Evolutionary conservation across 148 eudicot species (phyloP).

Genomic region (Rhododendron vialii): DNA sequence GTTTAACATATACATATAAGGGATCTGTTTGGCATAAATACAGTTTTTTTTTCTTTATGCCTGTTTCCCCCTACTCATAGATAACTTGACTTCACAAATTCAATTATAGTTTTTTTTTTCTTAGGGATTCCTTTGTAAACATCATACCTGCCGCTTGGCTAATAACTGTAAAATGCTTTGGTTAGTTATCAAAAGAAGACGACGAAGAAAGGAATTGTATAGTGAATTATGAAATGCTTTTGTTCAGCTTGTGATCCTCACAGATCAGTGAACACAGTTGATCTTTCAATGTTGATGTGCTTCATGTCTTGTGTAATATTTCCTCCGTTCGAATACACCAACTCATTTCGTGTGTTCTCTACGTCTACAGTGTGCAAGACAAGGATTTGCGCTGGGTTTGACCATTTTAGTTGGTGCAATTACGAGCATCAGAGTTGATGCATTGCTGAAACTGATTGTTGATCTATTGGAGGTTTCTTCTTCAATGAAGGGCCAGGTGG

Average conservation of each 20-base stretch:
- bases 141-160: background rate
- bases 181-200: background rate
- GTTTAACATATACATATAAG: background rate
- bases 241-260: background rate
- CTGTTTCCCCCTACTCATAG: background rate
- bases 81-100: background rate
- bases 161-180: background rate
- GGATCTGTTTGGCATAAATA: background rate
- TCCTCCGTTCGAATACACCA: background rate
- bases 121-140: background rate
- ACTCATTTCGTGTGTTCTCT: constrained; percentile 3
- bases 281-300: background rate
- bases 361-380: constrained; percentile 83
- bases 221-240: background rate
- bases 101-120: background rate
- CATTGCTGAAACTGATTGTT: constrained; percentile 66
- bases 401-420: constrained; percentile 62
- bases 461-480: constrained; percentile 69
- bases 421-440: constrained; percentile 56
- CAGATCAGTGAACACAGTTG: background rate
- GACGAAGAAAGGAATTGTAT: background rate
- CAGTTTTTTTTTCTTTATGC: background rate
- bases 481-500: constrained; percentile 96
- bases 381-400: constrained; percentile 93
- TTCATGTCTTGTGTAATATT: background rate